Base-by-base conservation (phyloP, 768 basidiomycete genomes). In the Hypholoma fasciculare region DNA sequence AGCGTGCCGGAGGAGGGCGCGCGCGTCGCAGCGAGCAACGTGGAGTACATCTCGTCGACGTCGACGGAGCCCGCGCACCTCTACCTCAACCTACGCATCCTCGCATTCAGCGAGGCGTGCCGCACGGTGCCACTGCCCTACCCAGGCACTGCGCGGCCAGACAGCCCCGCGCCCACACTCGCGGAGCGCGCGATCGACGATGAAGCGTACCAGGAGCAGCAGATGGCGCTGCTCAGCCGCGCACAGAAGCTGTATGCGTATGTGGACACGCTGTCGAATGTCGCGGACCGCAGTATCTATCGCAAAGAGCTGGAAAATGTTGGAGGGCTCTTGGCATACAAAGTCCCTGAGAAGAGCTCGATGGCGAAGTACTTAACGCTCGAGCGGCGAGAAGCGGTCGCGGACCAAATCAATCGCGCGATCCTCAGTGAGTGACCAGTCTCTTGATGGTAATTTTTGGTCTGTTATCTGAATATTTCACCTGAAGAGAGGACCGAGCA, bases 361-460 rank as follows among this genome's bases (percentile, higher is more conserved):
- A 79, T 94, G 65, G 76, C 82, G 14, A 85, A 81, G 55, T 98
- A 96, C 72, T 71, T 97, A 59, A 81, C 82, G 38, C 87, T 89
- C 69, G 84, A 84, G 52, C 78, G 95, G 66, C 82, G 95, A 58
- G 88, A 91, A 61, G 84, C 83, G 5, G 82, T 97, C 19, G 94
- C 94, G 5, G 90, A 93, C 57, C 91, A 95, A 73, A 87, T 98
- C 42, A 90, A 96, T 62, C 80, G 84, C 44, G 95, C 94, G 14
- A 90, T 97, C 48, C 72, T 97, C 12, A 76, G 95, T 95, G 64
- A 69, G 92, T 79, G 20, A 40, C 51, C 39, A 17, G 13, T 7
- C 37, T 50, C 38, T 43, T 5, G 30, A 23, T 46, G 50, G 40
- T 48, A 9, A 27, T 44, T 20, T 52, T 30, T 37, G 47, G 17